Evolutionary conservation across 345 rosid genomes (phyloP).

Genomic region (Citrus mangshanensis): DNA sequence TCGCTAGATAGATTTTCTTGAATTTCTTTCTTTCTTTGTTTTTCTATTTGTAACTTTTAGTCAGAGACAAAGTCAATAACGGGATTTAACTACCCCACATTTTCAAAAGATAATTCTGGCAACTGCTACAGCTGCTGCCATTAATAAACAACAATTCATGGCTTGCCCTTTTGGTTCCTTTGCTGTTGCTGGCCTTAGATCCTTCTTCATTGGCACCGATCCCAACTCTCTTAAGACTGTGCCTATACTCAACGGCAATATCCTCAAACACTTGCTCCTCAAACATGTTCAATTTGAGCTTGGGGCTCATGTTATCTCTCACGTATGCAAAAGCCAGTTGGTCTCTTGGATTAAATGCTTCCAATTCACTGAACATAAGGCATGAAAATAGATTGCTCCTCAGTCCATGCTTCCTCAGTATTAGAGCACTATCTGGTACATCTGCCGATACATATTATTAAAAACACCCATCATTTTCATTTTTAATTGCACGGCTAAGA

Average conservation of each 20-base stretch:
- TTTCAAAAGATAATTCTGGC: conserved; percentile 49
- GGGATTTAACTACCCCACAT: conserved; percentile 60
- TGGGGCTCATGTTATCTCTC: conserved; percentile 59
- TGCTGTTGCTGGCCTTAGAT: not conserved
- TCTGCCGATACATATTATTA: conserved; percentile 33
- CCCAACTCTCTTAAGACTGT: conserved; percentile 31
- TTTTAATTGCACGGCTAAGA: not conserved
- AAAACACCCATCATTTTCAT: not conserved
- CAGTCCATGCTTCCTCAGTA: conserved; percentile 60
- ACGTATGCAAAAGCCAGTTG: conserved; percentile 77
- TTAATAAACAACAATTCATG: conserved; percentile 29
- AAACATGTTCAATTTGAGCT: conserved; percentile 70
- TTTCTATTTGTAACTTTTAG: not conserved
- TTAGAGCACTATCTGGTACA: conserved; percentile 79
- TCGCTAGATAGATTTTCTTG: not conserved
- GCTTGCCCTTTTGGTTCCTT: conserved; percentile 21
- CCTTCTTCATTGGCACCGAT: not conserved
- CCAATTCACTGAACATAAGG: conserved; percentile 75
- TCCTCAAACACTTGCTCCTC: conserved; percentile 78
- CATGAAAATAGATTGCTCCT: conserved; percentile 70
- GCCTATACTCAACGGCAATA: conserved; percentile 65
- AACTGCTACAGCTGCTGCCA: conserved; percentile 43
- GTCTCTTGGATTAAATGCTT: conserved; percentile 82
- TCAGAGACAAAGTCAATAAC: conserved; percentile 18
- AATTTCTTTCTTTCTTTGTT: not conserved